These are phyloP conservation scores for Juglanconis juglandina DNA, from an alignment of 2,329 filamentous ascomycete genomes.

Conservation along the genomic window DNA sequence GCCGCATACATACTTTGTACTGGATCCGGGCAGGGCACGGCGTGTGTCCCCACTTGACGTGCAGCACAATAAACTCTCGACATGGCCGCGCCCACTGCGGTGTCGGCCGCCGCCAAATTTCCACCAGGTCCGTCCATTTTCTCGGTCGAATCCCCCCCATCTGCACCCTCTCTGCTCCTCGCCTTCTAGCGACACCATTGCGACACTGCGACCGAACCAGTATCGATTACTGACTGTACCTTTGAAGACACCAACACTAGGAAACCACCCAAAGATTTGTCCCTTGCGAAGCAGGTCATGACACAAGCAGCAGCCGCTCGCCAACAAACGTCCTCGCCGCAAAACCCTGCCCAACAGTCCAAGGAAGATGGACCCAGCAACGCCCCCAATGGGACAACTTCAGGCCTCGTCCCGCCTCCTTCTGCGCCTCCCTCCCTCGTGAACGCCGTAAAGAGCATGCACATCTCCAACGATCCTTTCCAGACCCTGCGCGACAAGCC, in stretches of 20 bases:
- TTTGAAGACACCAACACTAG: conserved; percentile 3
- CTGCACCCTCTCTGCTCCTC: not conserved
- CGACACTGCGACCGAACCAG: not conserved
- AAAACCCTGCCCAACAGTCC: conserved; percentile 27
- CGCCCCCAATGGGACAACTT: conserved; percentile 24
- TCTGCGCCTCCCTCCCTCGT: conserved; percentile 25
- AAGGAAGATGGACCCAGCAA: conserved; percentile 11
- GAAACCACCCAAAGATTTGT: conserved; percentile 24
- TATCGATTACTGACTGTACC: conserved; percentile 4
- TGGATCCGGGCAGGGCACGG: no score
- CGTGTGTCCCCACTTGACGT: not conserved
- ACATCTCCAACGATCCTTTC: conserved; percentile 34
- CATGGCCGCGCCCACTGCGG: conserved; percentile 14
- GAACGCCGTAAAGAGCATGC: conserved; percentile 34
- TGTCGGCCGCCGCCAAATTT: conserved; percentile 13
- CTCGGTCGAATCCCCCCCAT: not conserved
- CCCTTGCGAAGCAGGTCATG: conserved; percentile 29
- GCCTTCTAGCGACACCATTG: not conserved
- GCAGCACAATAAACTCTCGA: not conserved
- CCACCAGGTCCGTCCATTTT: conserved; percentile 12
- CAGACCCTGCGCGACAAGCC: conserved; percentile 29
- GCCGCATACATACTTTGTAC: conserved; percentile 2
- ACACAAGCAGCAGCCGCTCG: conserved; percentile 33
- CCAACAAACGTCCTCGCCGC: conserved; percentile 22
- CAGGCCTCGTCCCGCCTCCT: conserved; percentile 20